These are phyloP conservation scores for Afroboletus lepidellus DNA, from an alignment of 1,284 basidiomycete species.

Conservation along the genomic window DNA sequence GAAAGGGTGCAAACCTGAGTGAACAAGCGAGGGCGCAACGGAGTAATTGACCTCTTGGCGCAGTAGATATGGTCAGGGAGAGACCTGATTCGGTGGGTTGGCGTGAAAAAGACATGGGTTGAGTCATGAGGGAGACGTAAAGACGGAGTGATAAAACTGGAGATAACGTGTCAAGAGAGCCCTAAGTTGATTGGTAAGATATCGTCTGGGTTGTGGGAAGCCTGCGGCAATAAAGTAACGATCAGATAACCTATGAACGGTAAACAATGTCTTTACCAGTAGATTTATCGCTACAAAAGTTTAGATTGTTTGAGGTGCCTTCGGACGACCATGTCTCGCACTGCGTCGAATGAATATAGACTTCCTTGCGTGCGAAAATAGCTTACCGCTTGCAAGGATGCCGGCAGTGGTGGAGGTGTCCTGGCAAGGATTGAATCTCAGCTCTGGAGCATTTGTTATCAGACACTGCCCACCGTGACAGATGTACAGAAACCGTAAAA, in stretches of 20 bases:
- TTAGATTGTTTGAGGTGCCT: conserved; percentile 53
- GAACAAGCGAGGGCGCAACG: neutral
- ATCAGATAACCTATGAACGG: neutral
- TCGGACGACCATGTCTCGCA: conserved; percentile 39
- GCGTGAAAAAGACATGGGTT: conserved; percentile 2
- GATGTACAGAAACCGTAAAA: conserved; percentile 80
- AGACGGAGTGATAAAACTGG: conserved; percentile 6
- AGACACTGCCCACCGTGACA: conserved; percentile 51
- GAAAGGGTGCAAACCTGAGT: neutral
- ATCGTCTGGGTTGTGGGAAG: conserved; percentile 1
- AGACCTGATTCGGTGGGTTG: neutral
- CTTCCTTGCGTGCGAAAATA: neutral
- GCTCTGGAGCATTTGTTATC: neutral
- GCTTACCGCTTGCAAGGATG: conserved; percentile 72
- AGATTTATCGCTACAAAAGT: conserved; percentile 40
- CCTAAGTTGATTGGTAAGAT: conserved; percentile 8
- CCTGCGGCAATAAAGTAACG: neutral
- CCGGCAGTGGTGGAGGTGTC: conserved; percentile 73
- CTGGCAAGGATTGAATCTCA: conserved; percentile 33
- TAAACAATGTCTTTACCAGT: conserved; percentile 6
- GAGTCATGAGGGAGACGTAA: conserved; percentile 14
- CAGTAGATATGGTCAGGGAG: neutral
- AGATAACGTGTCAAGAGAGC: conserved; percentile 14
- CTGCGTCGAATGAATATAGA: conserved; percentile 16
- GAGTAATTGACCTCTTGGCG: neutral